Conservation (phyloP, 257 asterid genomes). For the Solanum stenotomum region DNA sequence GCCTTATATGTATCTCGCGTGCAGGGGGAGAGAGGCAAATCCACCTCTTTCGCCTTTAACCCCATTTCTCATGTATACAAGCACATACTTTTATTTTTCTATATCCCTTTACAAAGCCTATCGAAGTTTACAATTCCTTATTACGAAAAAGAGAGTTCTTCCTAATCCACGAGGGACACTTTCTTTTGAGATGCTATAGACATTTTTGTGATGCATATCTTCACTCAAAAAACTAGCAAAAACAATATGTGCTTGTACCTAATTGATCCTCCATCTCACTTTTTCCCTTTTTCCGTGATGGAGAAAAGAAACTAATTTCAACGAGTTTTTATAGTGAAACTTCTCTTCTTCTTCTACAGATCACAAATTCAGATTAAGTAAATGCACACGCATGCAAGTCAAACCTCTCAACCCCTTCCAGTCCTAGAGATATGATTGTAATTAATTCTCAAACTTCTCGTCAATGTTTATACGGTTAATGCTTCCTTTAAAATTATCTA, state of each 20-base stretch:
- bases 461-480: not conserved
- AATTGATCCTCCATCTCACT: slow-evolving; percentile 20
- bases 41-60: too few species aligned
- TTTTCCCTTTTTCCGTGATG: not conserved
- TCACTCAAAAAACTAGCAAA: too few species aligned
- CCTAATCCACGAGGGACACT: too few species aligned
- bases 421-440: not conserved
- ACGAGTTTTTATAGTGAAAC: not conserved
- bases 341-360: not conserved
- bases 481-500: not conserved
- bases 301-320: not conserved
- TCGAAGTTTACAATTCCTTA: too few species aligned
- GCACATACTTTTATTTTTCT: too few species aligned
- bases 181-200: too few species aligned
- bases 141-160: too few species aligned
- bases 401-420: not conserved
- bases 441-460: not conserved
- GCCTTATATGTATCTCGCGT: too few species aligned
- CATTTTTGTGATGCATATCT: too few species aligned
- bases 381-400: slow-evolving; percentile 1
- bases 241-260: not conserved
- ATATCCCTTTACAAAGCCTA: too few species aligned
- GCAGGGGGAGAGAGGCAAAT: too few species aligned
- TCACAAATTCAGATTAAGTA: not conserved
- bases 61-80: too few species aligned